A percentile compares a stretch with the other conserved stretches of the same genome.
Conservation (phyloP, 805 yeast species). For the Candida tallmaniae region DNA sequence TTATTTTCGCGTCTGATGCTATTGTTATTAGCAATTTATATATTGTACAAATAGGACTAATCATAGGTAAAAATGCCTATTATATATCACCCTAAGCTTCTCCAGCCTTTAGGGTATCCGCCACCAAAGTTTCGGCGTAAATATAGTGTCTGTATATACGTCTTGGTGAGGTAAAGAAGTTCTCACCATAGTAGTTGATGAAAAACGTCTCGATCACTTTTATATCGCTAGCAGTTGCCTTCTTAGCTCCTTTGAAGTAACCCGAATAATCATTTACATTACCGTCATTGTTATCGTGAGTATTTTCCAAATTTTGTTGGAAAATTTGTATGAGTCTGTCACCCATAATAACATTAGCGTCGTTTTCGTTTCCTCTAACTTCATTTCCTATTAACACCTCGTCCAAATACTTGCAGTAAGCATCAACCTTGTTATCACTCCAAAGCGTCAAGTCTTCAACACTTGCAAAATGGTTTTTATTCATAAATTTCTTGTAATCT, state of each 20-base stretch:
- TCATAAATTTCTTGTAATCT: constrained; percentile 5
- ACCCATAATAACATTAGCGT: constrained; percentile 21
- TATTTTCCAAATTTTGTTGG: no score
- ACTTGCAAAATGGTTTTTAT: constrained; percentile 7
- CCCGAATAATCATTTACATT: not conserved
- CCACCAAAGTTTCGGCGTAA: constrained; percentile 2
- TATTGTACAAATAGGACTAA: no score
- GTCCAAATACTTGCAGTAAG: constrained; percentile 50
- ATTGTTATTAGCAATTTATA: no score
- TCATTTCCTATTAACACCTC: constrained; percentile 21
- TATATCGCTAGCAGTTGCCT: constrained; percentile 2
- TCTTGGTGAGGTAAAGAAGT: constrained; percentile 4
- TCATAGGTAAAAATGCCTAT: no score
- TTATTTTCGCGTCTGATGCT: no score
- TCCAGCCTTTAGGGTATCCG: no score
- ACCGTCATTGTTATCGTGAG: not conserved
- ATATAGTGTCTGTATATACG: constrained; percentile 1
- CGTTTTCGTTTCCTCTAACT: constrained; percentile 1
- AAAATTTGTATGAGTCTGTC: constrained; percentile 31
- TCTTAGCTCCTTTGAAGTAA: not conserved
- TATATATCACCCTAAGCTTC: no score
- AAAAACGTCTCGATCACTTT: constrained; percentile 4
- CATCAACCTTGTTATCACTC: constrained; percentile 41
- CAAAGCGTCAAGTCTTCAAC: constrained; percentile 38
- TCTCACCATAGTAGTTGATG: constrained; percentile 2